Percentiles rank a stretch among this genome's conserved stretches.
Conservation (phyloP, 768 basidiomycete genomes). For the Trametes maxima region DNA sequence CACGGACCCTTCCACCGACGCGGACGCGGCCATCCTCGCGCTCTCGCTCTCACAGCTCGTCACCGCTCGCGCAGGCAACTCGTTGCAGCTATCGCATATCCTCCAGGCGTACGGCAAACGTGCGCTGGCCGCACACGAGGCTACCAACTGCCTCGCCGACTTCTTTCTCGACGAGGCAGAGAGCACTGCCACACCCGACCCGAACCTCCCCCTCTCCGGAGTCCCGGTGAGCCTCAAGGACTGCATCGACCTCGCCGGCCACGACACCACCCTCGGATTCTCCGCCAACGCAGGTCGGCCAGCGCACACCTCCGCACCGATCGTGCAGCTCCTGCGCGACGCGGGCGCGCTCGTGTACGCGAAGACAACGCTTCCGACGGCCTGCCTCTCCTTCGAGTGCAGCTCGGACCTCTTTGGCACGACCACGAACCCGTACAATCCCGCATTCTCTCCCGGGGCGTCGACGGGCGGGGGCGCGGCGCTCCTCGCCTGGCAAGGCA, state of each 20-base stretch:
- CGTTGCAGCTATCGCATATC: constrained; percentile 35
- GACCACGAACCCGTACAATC: constrained; percentile 52
- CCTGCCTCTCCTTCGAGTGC: constrained; percentile 43
- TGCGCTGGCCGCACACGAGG: constrained; percentile 40
- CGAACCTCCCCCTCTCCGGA: constrained; percentile 38
- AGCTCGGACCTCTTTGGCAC: constrained; percentile 48
- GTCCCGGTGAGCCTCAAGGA: constrained; percentile 55
- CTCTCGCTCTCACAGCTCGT: constrained; percentile 42
- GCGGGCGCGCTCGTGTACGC: constrained; percentile 46
- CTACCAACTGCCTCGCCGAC: constrained; percentile 55
- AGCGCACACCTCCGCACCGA: constrained; percentile 38
- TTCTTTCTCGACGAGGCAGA: constrained; percentile 42
- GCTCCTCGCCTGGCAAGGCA: constrained; percentile 48
- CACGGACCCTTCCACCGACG: constrained; percentile 34
- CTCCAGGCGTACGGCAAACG: constrained; percentile 45
- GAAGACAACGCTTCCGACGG: constrained; percentile 48
- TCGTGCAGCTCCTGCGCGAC: constrained; percentile 43
- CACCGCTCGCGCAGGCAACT: constrained; percentile 32
- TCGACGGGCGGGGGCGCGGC: constrained; percentile 57
- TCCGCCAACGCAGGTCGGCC: constrained; percentile 42
- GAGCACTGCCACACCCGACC: constrained; percentile 3
- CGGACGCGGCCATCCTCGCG: constrained; percentile 40
- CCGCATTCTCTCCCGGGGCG: constrained; percentile 44
- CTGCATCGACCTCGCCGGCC: constrained; percentile 45
- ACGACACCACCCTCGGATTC: constrained; percentile 49